phyloP scores from a whole-genome alignment of 2,329 filamentous ascomycete genomes.

The Leptodontidium sp. region DNA sequence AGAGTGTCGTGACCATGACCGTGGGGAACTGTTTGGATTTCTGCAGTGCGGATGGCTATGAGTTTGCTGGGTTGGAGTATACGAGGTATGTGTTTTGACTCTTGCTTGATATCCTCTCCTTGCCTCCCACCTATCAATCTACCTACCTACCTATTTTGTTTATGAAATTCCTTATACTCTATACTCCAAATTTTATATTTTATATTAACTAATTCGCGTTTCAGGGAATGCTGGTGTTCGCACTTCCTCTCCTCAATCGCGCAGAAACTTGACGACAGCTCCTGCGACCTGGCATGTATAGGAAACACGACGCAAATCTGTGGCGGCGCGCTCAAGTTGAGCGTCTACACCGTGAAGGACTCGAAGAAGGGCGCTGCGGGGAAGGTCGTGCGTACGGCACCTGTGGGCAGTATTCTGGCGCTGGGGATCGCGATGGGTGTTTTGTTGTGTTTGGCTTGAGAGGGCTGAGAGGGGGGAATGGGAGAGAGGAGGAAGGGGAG shows the following conservation, averaged over 20 bases:
- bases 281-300: conserved; percentile 61
- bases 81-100: conserved; percentile 36
- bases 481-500: not conserved
- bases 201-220: not conserved
- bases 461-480: conserved; percentile 4
- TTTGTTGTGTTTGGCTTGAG: conserved; percentile 37
- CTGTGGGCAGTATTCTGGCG: conserved; percentile 37
- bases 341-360: conserved; percentile 50
- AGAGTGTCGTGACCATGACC: conserved; percentile 39
- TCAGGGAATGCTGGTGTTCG: conserved; percentile 68
- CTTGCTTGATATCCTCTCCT: not conserved
- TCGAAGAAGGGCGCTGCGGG: conserved; percentile 34
- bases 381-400: conserved; percentile 29
- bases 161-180: too few relatives aligned
- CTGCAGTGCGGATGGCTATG: conserved; percentile 32
- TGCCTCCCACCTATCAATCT: too few relatives aligned
- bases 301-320: conserved; percentile 61
- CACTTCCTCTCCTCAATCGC: conserved; percentile 57
- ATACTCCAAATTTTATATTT: too few relatives aligned
- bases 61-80: conserved; percentile 44
- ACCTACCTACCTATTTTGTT: not conserved
- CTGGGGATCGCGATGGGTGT: conserved; percentile 40
- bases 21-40: conserved; percentile 38
- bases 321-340: conserved; percentile 60
- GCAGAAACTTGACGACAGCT: conserved; percentile 54